These are phyloP conservation scores for Solanum ossicruentum DNA, from an alignment of 257 asterid species.

Conservation along the genomic window DNA sequence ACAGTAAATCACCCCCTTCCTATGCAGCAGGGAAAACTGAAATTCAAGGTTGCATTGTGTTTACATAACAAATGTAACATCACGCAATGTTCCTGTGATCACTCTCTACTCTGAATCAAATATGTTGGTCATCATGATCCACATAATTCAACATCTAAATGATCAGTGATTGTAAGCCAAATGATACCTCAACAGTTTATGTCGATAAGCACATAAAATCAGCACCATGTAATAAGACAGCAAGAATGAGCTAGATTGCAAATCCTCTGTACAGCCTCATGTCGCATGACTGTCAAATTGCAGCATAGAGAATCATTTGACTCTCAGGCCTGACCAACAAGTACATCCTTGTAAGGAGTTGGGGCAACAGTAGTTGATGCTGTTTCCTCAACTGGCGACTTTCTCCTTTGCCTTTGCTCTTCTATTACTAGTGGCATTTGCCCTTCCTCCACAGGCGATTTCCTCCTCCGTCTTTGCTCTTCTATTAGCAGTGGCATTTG, in stretches of 20 bases:
- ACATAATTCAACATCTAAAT: neutral
- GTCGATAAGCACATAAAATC: neutral
- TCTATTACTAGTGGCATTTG: constrained; percentile 29
- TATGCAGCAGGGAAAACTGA: neutral
- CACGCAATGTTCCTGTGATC: neutral
- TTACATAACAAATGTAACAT: neutral
- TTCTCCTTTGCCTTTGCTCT: constrained; percentile 14
- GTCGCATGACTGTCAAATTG: neutral
- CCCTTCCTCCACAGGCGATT: constrained; percentile 4
- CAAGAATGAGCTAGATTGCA: neutral
- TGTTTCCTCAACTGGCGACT: constrained; percentile 4
- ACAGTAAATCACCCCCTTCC: neutral
- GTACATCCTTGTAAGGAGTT: constrained; percentile 59
- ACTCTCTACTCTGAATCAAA: neutral
- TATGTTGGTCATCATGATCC: neutral
- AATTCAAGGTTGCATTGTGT: neutral
- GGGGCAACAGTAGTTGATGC: neutral
- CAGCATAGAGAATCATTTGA: neutral
- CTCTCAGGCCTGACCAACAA: constrained; percentile 30
- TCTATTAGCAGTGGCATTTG: constrained; percentile 33
- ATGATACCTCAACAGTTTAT: neutral
- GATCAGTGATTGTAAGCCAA: neutral
- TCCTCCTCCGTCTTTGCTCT: constrained; percentile 14
- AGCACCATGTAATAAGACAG: neutral
- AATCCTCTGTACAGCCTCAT: neutral